Percentiles rank a stretch among this genome's conserved stretches.
Conservation (phyloP, 148 eudicot genomes). For the Camellia japonica region DNA sequence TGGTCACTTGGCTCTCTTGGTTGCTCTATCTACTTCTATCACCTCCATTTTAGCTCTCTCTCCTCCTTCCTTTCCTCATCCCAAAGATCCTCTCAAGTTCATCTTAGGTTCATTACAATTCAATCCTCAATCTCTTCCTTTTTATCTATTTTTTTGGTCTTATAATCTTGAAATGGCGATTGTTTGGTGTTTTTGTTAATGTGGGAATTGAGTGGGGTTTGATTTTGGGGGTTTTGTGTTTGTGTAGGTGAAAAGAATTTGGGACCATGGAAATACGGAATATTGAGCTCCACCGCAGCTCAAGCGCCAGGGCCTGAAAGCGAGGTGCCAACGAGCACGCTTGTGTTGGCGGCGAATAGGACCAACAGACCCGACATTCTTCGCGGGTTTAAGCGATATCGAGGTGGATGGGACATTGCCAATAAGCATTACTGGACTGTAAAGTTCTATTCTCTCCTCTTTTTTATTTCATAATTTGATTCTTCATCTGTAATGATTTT, state of each 20-base stretch:
- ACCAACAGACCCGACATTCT: constrained; percentile 91
- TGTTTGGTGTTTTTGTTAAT: constrained; percentile 1
- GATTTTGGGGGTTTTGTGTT: background rate
- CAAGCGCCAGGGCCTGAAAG: constrained; percentile 73
- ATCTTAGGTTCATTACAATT: constrained; percentile 24
- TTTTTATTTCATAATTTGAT: background rate
- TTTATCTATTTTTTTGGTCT: background rate
- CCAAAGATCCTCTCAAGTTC: constrained; percentile 11
- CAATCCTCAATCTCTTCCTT: background rate
- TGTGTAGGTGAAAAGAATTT: constrained; percentile 55
- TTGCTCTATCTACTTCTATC: background rate
- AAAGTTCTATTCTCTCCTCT: constrained; percentile 30
- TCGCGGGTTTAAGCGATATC: constrained; percentile 54
- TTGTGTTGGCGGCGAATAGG: constrained; percentile 68
- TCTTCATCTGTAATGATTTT: background rate
- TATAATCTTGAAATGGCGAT: background rate
- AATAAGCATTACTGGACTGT: constrained; percentile 96
- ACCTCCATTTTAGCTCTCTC: constrained; percentile 17
- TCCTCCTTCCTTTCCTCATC: background rate
- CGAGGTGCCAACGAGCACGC: constrained; percentile 43
- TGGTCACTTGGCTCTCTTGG: background rate
- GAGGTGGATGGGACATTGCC: constrained; percentile 91
- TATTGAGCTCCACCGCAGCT: constrained; percentile 34
- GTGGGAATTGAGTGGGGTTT: background rate
- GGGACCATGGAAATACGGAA: constrained; percentile 52